These are phyloP conservation scores for Macadamia tetraphylla DNA, from an alignment of 164 flowering plant species.

Conservation along the genomic window DNA sequence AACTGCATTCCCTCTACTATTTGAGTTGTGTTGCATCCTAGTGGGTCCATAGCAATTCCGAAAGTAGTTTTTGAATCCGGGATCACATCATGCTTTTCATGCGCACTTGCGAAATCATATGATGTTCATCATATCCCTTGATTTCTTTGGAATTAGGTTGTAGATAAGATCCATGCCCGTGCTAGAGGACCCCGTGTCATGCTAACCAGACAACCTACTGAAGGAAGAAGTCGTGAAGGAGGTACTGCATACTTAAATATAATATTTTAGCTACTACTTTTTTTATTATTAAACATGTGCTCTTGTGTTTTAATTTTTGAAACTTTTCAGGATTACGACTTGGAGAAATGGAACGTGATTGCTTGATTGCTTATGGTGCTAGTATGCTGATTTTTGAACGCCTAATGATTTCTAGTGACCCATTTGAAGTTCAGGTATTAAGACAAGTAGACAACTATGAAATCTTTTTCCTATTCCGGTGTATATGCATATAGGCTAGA, in stretches of 20 bases:
- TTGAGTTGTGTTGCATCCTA: not conserved
- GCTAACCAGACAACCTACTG: slow-evolving; percentile 95
- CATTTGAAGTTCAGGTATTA: slow-evolving; percentile 84
- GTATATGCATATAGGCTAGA: no score
- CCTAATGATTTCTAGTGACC: slow-evolving; percentile 88
- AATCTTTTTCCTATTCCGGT: not conserved
- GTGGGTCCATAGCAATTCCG: no score
- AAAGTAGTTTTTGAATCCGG: no score
- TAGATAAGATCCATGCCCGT: slow-evolving; percentile 97
- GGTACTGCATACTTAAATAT: slow-evolving; percentile 34
- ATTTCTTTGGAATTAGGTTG: slow-evolving; percentile 40
- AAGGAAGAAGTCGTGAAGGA: slow-evolving; percentile 89
- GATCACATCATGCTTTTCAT: not conserved
- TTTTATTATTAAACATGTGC: not conserved
- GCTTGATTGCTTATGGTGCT: slow-evolving; percentile 95
- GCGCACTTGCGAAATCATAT: not conserved
- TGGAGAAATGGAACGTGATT: slow-evolving; percentile 99
- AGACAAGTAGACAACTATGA: slow-evolving; percentile 1
- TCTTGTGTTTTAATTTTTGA: not conserved
- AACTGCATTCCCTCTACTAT: no score
- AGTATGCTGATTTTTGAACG: slow-evolving; percentile 83
- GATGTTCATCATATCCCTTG: not conserved
- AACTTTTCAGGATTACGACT: slow-evolving; percentile 65
- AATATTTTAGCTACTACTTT: not conserved
- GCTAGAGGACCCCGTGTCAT: slow-evolving; percentile 75